These are phyloP conservation scores for Rhododendron kiyosumense DNA, from an alignment of 148 eudicot genomes.

Conservation along the genomic window DNA sequence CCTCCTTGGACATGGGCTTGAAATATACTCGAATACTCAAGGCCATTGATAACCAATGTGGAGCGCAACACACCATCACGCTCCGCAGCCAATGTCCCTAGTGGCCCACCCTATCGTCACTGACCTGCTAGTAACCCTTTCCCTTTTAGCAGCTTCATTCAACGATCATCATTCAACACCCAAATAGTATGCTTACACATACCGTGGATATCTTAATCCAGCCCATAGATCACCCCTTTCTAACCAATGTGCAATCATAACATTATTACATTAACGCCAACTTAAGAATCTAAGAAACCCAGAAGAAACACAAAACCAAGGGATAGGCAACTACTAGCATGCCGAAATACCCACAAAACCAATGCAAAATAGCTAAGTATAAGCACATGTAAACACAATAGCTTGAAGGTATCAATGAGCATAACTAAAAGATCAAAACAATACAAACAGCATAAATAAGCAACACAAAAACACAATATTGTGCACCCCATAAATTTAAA, in stretches of 20 bases:
- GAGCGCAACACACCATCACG: background rate
- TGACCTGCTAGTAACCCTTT: background rate
- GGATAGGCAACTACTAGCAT: background rate
- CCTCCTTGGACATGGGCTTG: background rate
- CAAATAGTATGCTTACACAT: background rate
- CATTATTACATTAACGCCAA: background rate
- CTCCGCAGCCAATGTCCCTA: background rate
- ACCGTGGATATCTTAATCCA: background rate
- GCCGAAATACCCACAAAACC: background rate
- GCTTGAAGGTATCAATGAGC: background rate
- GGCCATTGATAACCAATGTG: background rate
- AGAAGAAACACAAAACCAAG: slow-evolving; percentile 1
- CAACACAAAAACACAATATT: background rate
- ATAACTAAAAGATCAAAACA: background rate
- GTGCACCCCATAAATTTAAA: background rate
- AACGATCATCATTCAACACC: background rate
- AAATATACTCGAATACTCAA: background rate
- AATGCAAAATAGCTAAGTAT: background rate
- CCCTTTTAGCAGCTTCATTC: background rate
- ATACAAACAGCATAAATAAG: background rate
- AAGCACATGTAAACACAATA: background rate
- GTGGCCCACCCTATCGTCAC: background rate
- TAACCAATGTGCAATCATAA: background rate
- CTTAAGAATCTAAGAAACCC: background rate
- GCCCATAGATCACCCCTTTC: background rate